Evolutionary conservation across 163 green algal species (phyloP).

Genomic region (Smithsoniella earleae): DNA sequence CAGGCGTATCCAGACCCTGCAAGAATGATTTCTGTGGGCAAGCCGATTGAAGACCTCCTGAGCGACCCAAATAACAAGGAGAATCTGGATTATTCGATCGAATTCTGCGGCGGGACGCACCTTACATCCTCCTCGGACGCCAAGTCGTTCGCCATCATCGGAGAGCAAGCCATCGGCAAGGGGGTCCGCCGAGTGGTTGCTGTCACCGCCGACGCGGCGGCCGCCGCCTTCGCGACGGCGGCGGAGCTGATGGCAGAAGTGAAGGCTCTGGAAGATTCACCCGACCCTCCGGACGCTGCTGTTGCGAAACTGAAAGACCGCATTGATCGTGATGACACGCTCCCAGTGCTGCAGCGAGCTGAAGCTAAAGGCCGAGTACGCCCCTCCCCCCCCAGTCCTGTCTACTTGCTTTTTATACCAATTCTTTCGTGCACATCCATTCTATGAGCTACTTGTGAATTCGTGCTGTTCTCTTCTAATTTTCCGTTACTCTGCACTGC

Average conservation of each 20-base stretch:
- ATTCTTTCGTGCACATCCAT: too few relatives aligned
- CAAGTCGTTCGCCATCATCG: constrained; percentile 79
- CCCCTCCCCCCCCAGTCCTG: not conserved
- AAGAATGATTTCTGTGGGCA: constrained; percentile 86
- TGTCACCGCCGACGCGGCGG: constrained; percentile 66
- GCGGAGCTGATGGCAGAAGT: constrained; percentile 49
- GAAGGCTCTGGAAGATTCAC: constrained; percentile 39
- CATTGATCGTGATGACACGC: constrained; percentile 23
- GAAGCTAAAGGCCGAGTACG: not conserved
- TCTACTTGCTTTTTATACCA: constrained; percentile 27
- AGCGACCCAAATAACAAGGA: constrained; percentile 47
- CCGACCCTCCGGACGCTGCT: constrained; percentile 45
- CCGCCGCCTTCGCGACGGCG: constrained; percentile 56
- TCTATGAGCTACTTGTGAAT: too few relatives aligned
- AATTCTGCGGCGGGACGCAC: constrained; percentile 98
- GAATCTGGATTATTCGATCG: constrained; percentile 66
- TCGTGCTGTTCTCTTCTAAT: too few relatives aligned
- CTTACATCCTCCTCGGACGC: constrained; percentile 73
- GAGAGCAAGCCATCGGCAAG: constrained; percentile 92
- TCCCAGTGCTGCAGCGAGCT: not conserved
- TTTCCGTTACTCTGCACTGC: too few relatives aligned
- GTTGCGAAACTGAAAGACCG: constrained; percentile 45
- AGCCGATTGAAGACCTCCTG: constrained; percentile 77
- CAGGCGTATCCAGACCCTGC: constrained; percentile 92
- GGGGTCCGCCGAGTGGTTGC: constrained; percentile 76